Evolutionary conservation across 345 rosid species (phyloP).

Genomic region (Camelina hispida): DNA sequence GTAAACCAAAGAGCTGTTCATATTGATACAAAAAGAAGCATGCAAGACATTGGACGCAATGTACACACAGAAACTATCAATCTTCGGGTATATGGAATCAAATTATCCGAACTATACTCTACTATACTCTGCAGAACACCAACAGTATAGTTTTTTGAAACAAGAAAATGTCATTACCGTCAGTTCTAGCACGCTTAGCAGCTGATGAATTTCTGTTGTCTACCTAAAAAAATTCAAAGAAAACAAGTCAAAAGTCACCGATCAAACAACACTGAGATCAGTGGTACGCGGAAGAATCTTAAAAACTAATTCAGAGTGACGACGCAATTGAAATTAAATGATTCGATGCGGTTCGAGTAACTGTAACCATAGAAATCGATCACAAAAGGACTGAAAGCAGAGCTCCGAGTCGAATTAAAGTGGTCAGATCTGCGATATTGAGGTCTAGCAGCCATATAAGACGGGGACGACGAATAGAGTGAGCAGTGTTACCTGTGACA

Average conservation of each 20-base stretch:
- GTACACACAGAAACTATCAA: neutral
- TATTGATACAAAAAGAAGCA: too few species aligned
- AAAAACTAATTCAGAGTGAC: neutral
- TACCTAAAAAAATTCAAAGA: slow-evolving; percentile 55
- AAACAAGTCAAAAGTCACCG: neutral
- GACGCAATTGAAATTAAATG: slow-evolving; percentile 7
- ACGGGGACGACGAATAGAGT: neutral
- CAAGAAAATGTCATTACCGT: slow-evolving; percentile 59
- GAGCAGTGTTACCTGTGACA: slow-evolving; percentile 44
- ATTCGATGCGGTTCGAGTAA: neutral
- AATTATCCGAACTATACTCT: neutral
- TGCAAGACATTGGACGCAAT: neutral
- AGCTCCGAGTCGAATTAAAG: slow-evolving; percentile 16
- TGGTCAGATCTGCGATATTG: slow-evolving; percentile 38
- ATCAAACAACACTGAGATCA: slow-evolving; percentile 9
- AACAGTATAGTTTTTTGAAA: neutral
- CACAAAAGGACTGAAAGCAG: neutral
- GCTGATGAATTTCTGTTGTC: slow-evolving; percentile 97
- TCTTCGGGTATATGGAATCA: neutral
- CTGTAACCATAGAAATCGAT: neutral
- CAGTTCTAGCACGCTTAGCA: slow-evolving; percentile 97
- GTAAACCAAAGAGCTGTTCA: too few species aligned
- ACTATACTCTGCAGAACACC: neutral
- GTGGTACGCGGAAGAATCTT: neutral
- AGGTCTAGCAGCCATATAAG: neutral